Base-by-base conservation (phyloP, 805 yeast species). In the Starmerella khaoyaiensis region DNA sequence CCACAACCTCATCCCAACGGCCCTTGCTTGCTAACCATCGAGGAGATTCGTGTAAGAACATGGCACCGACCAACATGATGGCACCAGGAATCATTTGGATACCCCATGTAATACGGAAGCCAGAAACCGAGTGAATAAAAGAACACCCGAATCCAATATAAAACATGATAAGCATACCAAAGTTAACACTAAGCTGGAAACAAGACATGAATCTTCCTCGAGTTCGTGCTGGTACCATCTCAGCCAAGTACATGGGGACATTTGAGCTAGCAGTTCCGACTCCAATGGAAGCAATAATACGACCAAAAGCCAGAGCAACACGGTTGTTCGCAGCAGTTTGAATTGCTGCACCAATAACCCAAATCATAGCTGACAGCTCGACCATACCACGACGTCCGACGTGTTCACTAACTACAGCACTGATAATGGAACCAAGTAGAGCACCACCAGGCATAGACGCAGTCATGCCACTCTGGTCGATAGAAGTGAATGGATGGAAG, bases 201-300 rank as follows among this genome's bases (percentile, higher is more conserved):
- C 77, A 67, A 37, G 79, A 71, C 30, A 79, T 81, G 45, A 78
- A 67, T 15, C 84, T 72, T 49, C 90, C 93, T 60, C 93, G 69
- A 34, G 76, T 71, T 5, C 42, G 33, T 24, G 50, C 48, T 8
- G 62, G 62, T 2, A 63, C 60, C 20, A 70, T 58, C 50, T 72
- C 79, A 18, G 74, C 65, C 11, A 72, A 58, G 50, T 68, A 72
- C 11, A 71, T 63, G 0, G 78, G 87, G 3, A 75, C 72, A 28
- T 75, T 63, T 48, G 77, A 79, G 0, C 84, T 70, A 5, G 79
- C 76, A 20, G 70, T 68, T 12, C 90, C 90, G 18, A 79, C 74
- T 7, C 79, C 83, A 19, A 76, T 50, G n/a, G 86, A 86, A 12
- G 79, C 69, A 22, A 74, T 54, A 21, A 71, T 64, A 40, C 87